phyloP scores from a whole-genome alignment of 2,329 filamentous ascomycete genomes.

The Ascochyta clinopodiicola region DNA sequence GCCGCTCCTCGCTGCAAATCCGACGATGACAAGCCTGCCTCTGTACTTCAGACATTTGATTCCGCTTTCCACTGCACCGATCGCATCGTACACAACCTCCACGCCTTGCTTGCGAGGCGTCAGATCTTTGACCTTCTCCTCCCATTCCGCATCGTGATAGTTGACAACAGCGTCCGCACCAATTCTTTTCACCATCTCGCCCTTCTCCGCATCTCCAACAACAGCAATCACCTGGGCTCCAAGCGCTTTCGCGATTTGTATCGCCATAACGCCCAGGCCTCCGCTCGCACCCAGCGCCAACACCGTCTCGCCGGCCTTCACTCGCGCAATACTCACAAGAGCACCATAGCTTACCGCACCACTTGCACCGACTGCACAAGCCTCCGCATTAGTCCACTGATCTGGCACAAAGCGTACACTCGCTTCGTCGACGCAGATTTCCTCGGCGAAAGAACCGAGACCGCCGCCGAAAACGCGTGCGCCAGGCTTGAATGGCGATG shows the following conservation, averaged over 20 bases:
- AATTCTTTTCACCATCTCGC: slow-evolving; percentile 47
- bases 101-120: slow-evolving; percentile 59
- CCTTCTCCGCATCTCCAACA: slow-evolving; percentile 57
- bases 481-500: slow-evolving; percentile 51
- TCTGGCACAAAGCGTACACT: slow-evolving; percentile 55
- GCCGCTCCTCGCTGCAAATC: slow-evolving; percentile 63
- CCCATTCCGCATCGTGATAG: slow-evolving; percentile 56
- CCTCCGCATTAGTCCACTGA: slow-evolving; percentile 55
- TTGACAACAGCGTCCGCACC: slow-evolving; percentile 55
- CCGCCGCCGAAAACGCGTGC: slow-evolving; percentile 62
- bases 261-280: slow-evolving; percentile 62
- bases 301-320: slow-evolving; percentile 58
- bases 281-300: slow-evolving; percentile 64
- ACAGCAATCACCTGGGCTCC: slow-evolving; percentile 63
- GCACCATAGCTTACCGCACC: slow-evolving; percentile 63
- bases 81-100: slow-evolving; percentile 65
- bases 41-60: slow-evolving; percentile 62
- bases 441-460: slow-evolving; percentile 61
- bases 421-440: slow-evolving; percentile 53
- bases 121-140: slow-evolving; percentile 56
- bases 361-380: slow-evolving; percentile 61
- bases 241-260: slow-evolving; percentile 61
- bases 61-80: slow-evolving; percentile 63
- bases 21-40: slow-evolving; percentile 63
- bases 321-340: slow-evolving; percentile 50